Conservation (phyloP, 345 rosid species). For the Citrus maxima region DNA sequence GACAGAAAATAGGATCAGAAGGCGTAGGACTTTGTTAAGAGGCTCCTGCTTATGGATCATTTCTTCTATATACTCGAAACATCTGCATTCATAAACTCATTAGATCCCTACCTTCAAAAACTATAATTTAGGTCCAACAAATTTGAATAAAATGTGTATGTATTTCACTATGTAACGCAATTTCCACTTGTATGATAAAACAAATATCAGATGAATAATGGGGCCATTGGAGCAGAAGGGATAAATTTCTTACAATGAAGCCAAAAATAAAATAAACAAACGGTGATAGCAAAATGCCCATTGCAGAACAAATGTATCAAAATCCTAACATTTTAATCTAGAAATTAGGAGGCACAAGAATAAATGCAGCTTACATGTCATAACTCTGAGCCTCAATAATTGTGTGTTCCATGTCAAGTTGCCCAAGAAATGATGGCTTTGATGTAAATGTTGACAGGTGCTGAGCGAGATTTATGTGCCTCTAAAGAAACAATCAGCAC, state of each 20-base stretch:
- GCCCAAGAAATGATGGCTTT: constrained; percentile 84
- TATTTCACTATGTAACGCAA: too few species aligned
- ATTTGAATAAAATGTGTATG: background rate
- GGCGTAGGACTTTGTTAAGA: constrained; percentile 63
- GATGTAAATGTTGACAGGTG: constrained; percentile 88
- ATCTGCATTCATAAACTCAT: constrained; percentile 50
- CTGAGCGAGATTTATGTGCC: constrained; percentile 98
- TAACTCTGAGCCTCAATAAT: constrained; percentile 86
- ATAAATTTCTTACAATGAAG: background rate
- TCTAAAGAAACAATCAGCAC: constrained; percentile 45
- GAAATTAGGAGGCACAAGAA: constrained; percentile 5
- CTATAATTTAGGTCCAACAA: background rate
- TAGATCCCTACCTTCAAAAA: constrained; percentile 1
- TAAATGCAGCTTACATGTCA: constrained; percentile 68
- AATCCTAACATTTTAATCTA: background rate
- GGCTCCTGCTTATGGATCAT: constrained; percentile 98
- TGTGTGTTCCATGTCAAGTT: constrained; percentile 98
- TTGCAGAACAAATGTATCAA: background rate
- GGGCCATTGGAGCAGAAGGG: background rate
- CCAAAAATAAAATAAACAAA: background rate
- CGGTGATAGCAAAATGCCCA: background rate
- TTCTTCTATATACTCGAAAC: constrained; percentile 95
- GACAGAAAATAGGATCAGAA: constrained; percentile 76
- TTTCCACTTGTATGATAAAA: too few species aligned
- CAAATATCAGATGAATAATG: background rate